Evolutionary conservation across 306 rosid genomes (phyloP), one percentile per base, ranked within the genome.

Genomic region (Glycyrrhiza uralensis): DNA sequence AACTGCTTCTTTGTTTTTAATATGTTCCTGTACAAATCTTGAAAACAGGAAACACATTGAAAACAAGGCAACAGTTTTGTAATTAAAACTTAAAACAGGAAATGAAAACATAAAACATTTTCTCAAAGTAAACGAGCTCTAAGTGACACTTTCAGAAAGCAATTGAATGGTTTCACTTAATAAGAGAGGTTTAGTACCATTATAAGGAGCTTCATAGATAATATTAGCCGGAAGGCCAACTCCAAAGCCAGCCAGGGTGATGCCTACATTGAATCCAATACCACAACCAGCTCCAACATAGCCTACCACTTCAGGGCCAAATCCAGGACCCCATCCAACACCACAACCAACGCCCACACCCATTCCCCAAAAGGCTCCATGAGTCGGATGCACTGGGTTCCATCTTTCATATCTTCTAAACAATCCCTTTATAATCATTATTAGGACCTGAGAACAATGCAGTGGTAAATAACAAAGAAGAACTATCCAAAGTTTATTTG

Each of bases 271-370:
- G 61, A 93, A 93, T 33, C 98, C 98, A 72, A 90, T 22, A 45
- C 98, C 98, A 75, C 98, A 93, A 50, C 98, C 98, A 69, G 98
- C 87, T 69, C 98, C 98, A 72, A 93, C 98, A 78, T 88, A 87
- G 12, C 97, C 97, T 41, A 93, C 23, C 46, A 88, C 98, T 60
- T 93, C 97, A 81, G 98, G 94, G 52, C 98, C 98, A 85, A 93
- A 93, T 35, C 98, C 98, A 72, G 98, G 98, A 65, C 98, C 98
- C 98, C 98, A 93, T 77, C 98, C 98, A 47, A 93, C 83, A 12
- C 98, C 98, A 82, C 98, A 93, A 55, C 98, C 98, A 59, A 90
- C 51, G 20, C 98, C 98, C 54, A 93, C 67, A 55, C 98, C 98
- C 94, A 93, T 86, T 20, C 98, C 98, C 93, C 92, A 90, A 80